Conservation (phyloP, 2,329 filamentous ascomycete species). For the Diaporthe helianthi region DNA sequence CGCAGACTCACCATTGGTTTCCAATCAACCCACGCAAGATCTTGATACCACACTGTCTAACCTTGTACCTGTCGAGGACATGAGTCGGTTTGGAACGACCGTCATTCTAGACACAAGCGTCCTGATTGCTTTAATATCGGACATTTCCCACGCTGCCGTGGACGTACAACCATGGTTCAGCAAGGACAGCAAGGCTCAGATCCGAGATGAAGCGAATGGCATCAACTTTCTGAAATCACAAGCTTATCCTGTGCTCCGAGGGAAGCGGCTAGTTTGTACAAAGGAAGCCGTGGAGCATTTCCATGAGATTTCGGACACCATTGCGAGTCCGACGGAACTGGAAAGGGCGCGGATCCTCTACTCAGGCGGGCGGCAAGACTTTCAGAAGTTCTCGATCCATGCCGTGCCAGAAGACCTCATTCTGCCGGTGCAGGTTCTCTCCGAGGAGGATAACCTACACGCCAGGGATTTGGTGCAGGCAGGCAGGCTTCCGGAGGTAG, state of each 20-base stretch:
- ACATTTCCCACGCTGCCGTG: conserved; percentile 67
- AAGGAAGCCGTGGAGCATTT: conserved; percentile 70
- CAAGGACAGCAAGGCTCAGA: conserved; percentile 67
- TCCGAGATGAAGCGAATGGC: conserved; percentile 68
- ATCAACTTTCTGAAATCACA: conserved; percentile 60
- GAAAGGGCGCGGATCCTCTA: conserved; percentile 65
- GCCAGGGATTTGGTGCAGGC: conserved; percentile 8
- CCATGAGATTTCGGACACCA: conserved; percentile 68
- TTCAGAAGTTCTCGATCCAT: conserved; percentile 29
- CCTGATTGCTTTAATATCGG: conserved; percentile 74
- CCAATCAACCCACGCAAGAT: conserved; percentile 32
- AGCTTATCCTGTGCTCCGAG: conserved; percentile 67
- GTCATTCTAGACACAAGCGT: conserved; percentile 74
- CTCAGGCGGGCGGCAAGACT: not conserved
- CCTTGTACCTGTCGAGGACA: conserved; percentile 36
- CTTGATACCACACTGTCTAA: conserved; percentile 38
- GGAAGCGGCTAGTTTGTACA: conserved; percentile 69
- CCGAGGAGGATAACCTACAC: not conserved
- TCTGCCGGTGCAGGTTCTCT: conserved; percentile 28
- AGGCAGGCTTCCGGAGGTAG: conserved; percentile 23
- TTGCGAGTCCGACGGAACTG: conserved; percentile 68
- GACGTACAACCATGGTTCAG: conserved; percentile 53
- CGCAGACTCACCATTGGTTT: conserved; percentile 39
- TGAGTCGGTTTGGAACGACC: conserved; percentile 40
- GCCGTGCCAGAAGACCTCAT: conserved; percentile 26